phyloP scores from a whole-genome alignment of 2,329 filamentous ascomycete species.

The Chalaropsis thielavioides region DNA sequence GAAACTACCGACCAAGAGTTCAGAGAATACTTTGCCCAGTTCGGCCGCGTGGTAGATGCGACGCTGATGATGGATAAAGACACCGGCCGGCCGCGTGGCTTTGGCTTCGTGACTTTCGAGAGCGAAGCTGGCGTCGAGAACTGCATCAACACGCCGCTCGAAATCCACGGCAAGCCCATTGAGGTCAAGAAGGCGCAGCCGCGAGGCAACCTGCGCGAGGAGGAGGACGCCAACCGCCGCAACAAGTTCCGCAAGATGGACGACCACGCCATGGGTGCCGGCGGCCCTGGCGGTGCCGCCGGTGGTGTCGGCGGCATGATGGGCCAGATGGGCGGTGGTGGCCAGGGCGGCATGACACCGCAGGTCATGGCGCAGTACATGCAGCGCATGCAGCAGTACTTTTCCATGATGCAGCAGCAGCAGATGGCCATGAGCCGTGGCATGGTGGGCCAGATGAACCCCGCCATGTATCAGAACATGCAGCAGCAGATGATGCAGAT shows the following conservation, averaged over 20 bases:
- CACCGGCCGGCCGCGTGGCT: conserved; percentile 87
- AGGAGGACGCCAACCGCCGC: conserved; percentile 57
- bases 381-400: conserved; percentile 96
- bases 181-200: conserved; percentile 98
- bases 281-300: conserved; percentile 20
- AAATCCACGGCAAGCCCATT: conserved; percentile 90
- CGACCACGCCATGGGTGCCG: conserved; percentile 25
- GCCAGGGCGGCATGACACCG: conserved; percentile 62
- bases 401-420: conserved; percentile 89
- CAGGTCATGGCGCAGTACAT: conserved; percentile 98
- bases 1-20: conserved; percentile 95
- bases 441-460: conserved; percentile 36
- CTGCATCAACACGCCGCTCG: conserved; percentile 68
- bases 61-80: conserved; percentile 99
- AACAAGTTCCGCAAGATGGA: conserved; percentile 45
- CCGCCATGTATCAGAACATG: conserved; percentile 64
- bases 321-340: conserved; percentile 52
- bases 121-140: conserved; percentile 88
- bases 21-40: conserved; percentile 90
- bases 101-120: conserved; percentile 97
- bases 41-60: conserved; percentile 88
- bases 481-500: conserved; percentile 64
- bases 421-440: conserved; percentile 53
- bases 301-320: conserved; percentile 57
- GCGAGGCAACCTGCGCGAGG: conserved; percentile 82